Evolutionary conservation across 1,284 basidiomycete species (phyloP), one percentile per base, ranked within the genome.

Genomic region (Malassezia restricta): DNA sequence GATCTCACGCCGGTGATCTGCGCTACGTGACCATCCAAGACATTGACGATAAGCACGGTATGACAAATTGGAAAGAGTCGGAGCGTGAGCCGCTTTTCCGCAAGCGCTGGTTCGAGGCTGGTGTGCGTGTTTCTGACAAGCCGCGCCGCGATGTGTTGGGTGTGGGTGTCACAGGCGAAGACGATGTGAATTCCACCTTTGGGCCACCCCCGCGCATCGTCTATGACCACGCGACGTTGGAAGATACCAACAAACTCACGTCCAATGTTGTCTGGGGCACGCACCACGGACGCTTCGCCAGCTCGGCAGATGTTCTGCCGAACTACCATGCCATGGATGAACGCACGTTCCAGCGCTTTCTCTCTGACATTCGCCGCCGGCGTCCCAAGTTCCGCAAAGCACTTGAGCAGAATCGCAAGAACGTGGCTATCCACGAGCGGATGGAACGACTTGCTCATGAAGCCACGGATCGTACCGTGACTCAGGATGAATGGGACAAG

Each of bases 311-410:
- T 9, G 60, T 66, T 50, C 59, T 64, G 50, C 59, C 59, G 51
- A 65, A 68, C 59, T 68, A 65, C 62, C 58, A 65, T 41, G 59
- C 62, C 0, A 52, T 66, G 35, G 42, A 49, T 24, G 63, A 68
- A 8, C 40, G 46, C 11, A 47, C 65, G 8, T 68, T 68, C 48
- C 61, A 65, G 11, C 49, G 49, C 31, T 68, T 61, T 35, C 49
- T 68, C 32, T 45, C 43, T 2, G 44, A 53, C 15, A 57, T 68
- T n/a, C 55, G 66, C 9, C 17, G 39, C 40, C 40, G 44, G 39
- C 47, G 64, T 15, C 32, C 17, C 48, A 61, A 60, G 49, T 61
- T 64, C 37, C 49, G 50, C 20, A 14, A 15, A 27, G 51, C 57
- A 1, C 29, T 64, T 47, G 37, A 54, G 14, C 52, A 50, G 1